Percentiles rank a stretch among this genome's conserved stretches.
Evolutionary conservation across 2,329 filamentous ascomycete species (phyloP).

Genomic region (Fusarium beomiforme): DNA sequence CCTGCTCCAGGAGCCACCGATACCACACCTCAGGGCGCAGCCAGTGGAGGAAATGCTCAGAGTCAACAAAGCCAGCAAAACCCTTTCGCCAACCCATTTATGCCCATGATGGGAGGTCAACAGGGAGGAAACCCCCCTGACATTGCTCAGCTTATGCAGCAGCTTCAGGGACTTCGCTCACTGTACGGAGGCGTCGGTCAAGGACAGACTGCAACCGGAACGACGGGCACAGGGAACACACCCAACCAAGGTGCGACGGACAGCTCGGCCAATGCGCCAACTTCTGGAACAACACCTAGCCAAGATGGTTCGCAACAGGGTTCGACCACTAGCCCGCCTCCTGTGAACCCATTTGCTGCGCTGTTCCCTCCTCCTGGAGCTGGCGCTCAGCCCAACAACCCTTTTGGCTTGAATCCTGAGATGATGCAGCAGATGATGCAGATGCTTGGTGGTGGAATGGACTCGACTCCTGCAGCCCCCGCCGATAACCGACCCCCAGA

Average conservation of each 20-base stretch:
- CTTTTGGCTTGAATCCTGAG: conserved; percentile 64
- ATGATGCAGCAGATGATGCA: conserved; percentile 65
- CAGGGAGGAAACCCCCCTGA: conserved; percentile 22
- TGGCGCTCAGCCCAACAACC: conserved; percentile 49
- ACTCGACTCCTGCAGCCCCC: conserved; percentile 63
- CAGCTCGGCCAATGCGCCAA: conserved; percentile 37
- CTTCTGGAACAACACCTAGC: conserved; percentile 33
- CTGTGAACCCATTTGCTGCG: conserved; percentile 74
- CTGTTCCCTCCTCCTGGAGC: conserved; percentile 61
- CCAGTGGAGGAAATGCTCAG: conserved; percentile 45
- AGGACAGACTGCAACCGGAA: conserved; percentile 43
- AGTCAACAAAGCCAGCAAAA: conserved; percentile 53
- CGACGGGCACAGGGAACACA: conserved; percentile 41
- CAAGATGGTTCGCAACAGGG: conserved; percentile 33
- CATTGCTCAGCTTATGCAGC: conserved; percentile 38
- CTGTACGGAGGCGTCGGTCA: conserved; percentile 45
- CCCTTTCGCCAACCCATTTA: conserved; percentile 54
- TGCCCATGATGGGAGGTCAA: conserved; percentile 35
- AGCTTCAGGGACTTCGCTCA: conserved; percentile 43
- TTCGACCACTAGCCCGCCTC: conserved; percentile 49
- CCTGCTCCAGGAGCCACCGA: conserved; percentile 93
- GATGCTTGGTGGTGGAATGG: conserved; percentile 53
- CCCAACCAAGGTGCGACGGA: conserved; percentile 39
- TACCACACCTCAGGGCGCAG: conserved; percentile 72
- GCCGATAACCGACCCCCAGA: conserved; percentile 89